phyloP scores from a whole-genome alignment of 257 asterid genomes.

The Leptodermis oblonga region DNA sequence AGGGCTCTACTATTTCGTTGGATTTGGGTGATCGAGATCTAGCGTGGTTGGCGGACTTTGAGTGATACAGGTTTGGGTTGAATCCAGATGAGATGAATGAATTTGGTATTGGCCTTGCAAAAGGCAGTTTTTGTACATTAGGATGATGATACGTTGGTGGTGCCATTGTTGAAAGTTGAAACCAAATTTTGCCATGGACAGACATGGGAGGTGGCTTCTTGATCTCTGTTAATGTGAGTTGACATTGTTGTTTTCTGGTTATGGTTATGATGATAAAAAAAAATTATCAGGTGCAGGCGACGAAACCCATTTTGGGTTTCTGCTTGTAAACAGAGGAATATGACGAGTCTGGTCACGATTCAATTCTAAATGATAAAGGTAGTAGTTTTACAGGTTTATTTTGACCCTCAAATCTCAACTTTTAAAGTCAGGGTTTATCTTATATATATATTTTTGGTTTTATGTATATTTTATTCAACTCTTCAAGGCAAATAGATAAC shows the following conservation, averaged over 20 bases:
- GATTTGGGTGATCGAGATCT: constrained; percentile 23
- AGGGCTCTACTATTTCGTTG: constrained; percentile 19
- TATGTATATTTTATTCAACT: neutral
- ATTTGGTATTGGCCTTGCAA: constrained; percentile 20
- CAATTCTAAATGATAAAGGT: neutral
- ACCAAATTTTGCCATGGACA: constrained; percentile 35
- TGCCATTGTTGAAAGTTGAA: constrained; percentile 26
- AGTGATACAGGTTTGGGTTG: constrained; percentile 22
- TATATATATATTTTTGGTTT: neutral
- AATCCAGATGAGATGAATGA: constrained; percentile 17
- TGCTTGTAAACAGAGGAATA: constrained; percentile 16
- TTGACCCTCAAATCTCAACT: too few relatives aligned
- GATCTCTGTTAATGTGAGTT: constrained; percentile 3
- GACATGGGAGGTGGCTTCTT: constrained; percentile 21
- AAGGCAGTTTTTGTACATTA: constrained; percentile 49
- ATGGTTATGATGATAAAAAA: too few relatives aligned
- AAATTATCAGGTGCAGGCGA: constrained; percentile 6
- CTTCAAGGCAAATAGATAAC: neutral
- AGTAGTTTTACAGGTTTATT: neutral
- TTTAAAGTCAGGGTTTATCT: neutral
- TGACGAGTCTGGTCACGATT: neutral
- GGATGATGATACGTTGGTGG: constrained; percentile 19
- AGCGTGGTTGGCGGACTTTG: constrained; percentile 16
- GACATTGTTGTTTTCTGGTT: neutral
- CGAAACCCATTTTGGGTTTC: constrained; percentile 1